A percentile compares a stretch with the other conserved stretches of the same genome.
Conservation (phyloP, 805 yeast species). For the Candida broadrunensis region DNA sequence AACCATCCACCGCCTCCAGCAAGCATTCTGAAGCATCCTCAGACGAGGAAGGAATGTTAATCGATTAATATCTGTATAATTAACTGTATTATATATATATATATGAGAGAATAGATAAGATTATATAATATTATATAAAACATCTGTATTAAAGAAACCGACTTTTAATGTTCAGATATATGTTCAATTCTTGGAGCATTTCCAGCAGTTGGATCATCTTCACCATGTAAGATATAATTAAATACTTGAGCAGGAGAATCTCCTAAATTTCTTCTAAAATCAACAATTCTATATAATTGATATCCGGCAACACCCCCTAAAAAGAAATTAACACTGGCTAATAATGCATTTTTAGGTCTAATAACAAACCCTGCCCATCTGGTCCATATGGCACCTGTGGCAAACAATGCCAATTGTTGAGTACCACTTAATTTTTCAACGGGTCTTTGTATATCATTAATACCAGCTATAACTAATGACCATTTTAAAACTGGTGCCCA, state of each 20-base stretch:
- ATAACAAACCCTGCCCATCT: constrained; percentile 93
- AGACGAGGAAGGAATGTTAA: constrained; percentile 1
- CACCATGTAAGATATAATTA: constrained; percentile 57
- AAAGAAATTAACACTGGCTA: constrained; percentile 94
- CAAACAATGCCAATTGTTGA: constrained; percentile 79
- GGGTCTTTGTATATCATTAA: constrained; percentile 83
- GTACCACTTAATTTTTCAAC: constrained; percentile 90
- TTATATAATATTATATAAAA: neutral
- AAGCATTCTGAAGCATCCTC: constrained; percentile 2
- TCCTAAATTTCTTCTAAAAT: constrained; percentile 64
- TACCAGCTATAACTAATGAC: constrained; percentile 90
- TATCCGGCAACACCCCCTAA: constrained; percentile 85
- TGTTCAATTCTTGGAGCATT: neutral
- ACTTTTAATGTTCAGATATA: neutral
- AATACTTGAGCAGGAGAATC: constrained; percentile 57
- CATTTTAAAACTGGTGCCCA: constrained; percentile 78
- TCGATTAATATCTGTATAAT: too few relatives aligned
- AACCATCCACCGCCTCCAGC: neutral
- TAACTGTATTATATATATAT: too few relatives aligned
- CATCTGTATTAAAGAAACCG: neutral
- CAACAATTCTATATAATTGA: constrained; percentile 71
- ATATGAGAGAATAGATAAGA: too few relatives aligned
- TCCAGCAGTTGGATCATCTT: constrained; percentile 6
- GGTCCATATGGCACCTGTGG: constrained; percentile 96
- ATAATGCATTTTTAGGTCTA: constrained; percentile 77